phyloP scores from a whole-genome alignment of 2,329 filamentous ascomycete genomes.

The Cladosporium cucumerinum region DNA sequence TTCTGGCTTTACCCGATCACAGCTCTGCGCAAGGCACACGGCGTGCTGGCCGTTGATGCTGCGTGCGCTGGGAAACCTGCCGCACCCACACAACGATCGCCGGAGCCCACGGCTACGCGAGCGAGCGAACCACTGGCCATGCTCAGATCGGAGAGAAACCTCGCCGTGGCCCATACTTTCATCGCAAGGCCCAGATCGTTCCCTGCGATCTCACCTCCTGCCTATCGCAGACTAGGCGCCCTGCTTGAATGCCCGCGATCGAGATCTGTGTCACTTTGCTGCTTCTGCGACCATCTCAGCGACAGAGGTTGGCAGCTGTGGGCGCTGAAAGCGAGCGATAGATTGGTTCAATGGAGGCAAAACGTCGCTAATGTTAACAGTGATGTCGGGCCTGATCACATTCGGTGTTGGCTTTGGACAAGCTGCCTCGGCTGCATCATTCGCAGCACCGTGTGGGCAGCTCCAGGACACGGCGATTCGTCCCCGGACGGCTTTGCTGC shows the following conservation, averaged over 20 bases:
- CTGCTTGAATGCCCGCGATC: conserved; percentile 12
- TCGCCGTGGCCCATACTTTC: conserved; percentile 1
- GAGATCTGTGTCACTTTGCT: conserved; percentile 12
- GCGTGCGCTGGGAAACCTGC: conserved; percentile 1
- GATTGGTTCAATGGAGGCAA: background rate
- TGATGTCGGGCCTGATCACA: background rate
- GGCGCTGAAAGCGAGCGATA: background rate
- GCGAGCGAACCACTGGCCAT: conserved; percentile 10
- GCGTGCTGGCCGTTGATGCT: conserved; percentile 6
- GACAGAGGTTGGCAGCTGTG: background rate
- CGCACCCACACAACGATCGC: conserved; percentile 5
- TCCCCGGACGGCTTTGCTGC: background rate
- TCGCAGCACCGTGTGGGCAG: background rate
- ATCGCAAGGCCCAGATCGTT: conserved; percentile 11
- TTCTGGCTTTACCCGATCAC: conserved; percentile 3
- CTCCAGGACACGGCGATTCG: background rate
- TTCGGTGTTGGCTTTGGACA: background rate
- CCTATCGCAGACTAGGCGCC: conserved; percentile 7
- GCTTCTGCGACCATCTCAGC: background rate
- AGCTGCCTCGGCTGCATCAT: background rate
- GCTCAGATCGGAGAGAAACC: conserved; percentile 6
- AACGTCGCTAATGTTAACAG: background rate
- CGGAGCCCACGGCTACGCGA: background rate
- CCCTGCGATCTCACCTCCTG: conserved; percentile 13
- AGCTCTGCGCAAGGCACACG: background rate